Conservation (phyloP, 2,329 filamentous ascomycete genomes). For the Coniochaeta sp. region DNA sequence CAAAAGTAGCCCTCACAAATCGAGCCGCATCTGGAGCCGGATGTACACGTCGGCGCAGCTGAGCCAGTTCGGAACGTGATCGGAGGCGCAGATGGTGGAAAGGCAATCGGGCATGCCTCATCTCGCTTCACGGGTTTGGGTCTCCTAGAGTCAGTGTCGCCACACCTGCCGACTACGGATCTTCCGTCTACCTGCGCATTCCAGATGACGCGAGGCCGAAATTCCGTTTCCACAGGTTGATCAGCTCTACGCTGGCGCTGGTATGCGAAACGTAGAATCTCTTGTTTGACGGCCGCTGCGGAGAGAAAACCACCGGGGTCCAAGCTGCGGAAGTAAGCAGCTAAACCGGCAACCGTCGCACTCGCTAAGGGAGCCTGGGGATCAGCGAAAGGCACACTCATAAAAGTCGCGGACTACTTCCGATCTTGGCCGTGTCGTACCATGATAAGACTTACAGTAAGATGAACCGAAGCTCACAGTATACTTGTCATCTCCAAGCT, state of each 20-base stretch:
- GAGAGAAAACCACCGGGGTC: background rate
- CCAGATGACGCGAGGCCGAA: no score
- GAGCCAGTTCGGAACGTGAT: background rate
- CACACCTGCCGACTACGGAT: background rate
- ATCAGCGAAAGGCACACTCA: no score
- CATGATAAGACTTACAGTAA: background rate
- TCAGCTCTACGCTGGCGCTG: no score
- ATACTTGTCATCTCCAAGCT: background rate
- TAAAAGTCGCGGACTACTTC: no score
- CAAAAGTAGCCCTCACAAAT: constrained; percentile 7
- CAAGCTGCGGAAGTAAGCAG: constrained; percentile 3
- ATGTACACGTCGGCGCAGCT: constrained; percentile 3
- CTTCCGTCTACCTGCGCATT: background rate
- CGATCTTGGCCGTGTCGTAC: no score
- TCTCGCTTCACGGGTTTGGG: no score
- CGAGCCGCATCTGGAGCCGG: constrained; percentile 1
- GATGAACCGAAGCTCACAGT: background rate
- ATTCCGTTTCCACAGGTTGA: no score
- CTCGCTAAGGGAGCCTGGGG: background rate
- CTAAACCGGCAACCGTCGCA: constrained; percentile 3
- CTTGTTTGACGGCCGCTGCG: background rate
- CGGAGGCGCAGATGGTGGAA: background rate
- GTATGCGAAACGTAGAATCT: background rate
- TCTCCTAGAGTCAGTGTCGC: background rate
- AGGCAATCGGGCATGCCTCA: constrained; percentile 3